phyloP scores from a whole-genome alignment of 139 green algal species.

The Chlamydomonas schloesseri region DNA sequence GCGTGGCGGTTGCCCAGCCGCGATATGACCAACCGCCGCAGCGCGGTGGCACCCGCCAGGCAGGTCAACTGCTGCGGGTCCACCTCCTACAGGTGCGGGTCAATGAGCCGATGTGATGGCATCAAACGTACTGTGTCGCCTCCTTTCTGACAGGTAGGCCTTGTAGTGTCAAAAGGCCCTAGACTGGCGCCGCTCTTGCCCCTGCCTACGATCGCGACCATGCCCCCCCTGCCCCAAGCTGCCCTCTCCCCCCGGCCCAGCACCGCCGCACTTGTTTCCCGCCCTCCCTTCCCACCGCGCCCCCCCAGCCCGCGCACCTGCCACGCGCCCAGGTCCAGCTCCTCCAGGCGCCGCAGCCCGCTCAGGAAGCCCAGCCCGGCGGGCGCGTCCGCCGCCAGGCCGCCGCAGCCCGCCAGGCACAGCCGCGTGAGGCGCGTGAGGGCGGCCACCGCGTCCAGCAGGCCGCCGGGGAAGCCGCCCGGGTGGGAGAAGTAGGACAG shows the following conservation, averaged over 20 bases:
- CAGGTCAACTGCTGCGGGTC: constrained; percentile 30
- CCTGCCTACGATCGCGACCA: too few species aligned
- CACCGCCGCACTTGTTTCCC: background rate
- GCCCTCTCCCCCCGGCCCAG: background rate
- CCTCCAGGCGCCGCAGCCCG: constrained; percentile 6
- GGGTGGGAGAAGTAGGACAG: constrained; percentile 23
- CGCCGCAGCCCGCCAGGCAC: constrained; percentile 26
- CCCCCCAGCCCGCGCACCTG: background rate
- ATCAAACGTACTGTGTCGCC: too few species aligned
- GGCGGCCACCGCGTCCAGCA: constrained; percentile 11
- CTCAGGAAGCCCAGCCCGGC: constrained; percentile 11
- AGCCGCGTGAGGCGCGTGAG: constrained; percentile 31
- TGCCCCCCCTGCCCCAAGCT: too few species aligned
- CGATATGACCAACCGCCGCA: constrained; percentile 21
- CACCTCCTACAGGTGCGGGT: constrained; percentile 4
- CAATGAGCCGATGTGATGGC: too few species aligned
- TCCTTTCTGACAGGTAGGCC: too few species aligned
- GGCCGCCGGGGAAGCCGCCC: constrained; percentile 5
- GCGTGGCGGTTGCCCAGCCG: constrained; percentile 43
- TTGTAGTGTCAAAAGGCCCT: too few species aligned
- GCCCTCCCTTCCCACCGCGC: background rate
- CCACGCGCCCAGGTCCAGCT: constrained; percentile 32
- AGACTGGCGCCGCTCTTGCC: too few species aligned
- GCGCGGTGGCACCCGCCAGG: constrained; percentile 26
- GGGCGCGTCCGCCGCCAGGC: background rate